Base-by-base conservation (phyloP, 371 early-diverging fungal genomes). In the Mucor velutinosus region DNA sequence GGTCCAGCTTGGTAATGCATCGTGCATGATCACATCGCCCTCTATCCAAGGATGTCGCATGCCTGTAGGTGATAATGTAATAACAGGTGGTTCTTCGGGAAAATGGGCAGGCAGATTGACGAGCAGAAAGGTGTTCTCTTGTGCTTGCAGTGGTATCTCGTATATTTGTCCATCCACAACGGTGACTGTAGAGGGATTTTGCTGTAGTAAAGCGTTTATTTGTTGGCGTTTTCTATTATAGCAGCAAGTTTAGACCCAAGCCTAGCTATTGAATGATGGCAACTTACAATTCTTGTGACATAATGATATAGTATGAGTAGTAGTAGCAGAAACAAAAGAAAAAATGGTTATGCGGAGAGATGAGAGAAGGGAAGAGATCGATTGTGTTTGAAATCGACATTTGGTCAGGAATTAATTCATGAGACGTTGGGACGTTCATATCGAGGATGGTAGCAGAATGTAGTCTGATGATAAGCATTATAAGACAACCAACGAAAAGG, bases 11-110 rank as follows among this genome's bases (percentile, higher is more conserved):
- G 60, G 62, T 30, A 78, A 63, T 29, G 72, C 73, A 30, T 78
- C 80, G 45, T 76, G 73, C 58, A 82, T 69, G 58, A 88, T 76
- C 14, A 81, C 80, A 58, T 82, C 82, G 12, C 81, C 71, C 17
- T 88, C 86, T 15, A 88, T 76, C 82, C 84, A 86, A 17, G 86
- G 83, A 70, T 88, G 88, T 19, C 80, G 64, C 74, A 83, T 67
- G 14, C 84, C 83, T 7, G 78, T 77, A 7, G 88, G 88, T 33
- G 81, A 77, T 21, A 88, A 73, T 4, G 88, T 86, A 62, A 88
- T 80, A n/a, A 81, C 79, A 15, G 88, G 88, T 32, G 87, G 79
- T 19, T 81, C 83, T 21, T 86, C 86, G 1, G 88, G 88, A 49
- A 86, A 88, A 8, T 64, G 65, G 29, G 82, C 72, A 1, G 87